Evolutionary conservation across 1,139 yeast genomes (phyloP).

Genomic region (Blastobotrys elegans): DNA sequence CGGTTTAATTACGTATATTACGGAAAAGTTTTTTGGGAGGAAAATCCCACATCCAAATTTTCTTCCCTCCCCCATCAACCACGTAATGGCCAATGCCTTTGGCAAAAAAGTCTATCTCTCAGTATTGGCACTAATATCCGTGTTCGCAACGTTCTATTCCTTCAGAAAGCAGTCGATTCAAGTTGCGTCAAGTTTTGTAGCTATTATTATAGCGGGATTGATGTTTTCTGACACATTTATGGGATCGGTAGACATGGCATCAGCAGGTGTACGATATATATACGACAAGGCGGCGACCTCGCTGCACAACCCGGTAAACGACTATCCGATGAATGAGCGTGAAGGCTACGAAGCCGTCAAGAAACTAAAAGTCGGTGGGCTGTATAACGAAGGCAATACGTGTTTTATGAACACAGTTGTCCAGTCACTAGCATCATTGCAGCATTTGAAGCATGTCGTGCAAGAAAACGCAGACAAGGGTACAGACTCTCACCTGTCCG

Average conservation of each 20-base stretch:
- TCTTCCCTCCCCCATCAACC: neutral
- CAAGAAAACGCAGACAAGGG: conserved; percentile 4
- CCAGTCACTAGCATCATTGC: conserved; percentile 76
- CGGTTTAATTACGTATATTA: too few relatives aligned
- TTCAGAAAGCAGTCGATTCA: neutral
- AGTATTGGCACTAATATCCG: conserved; percentile 1
- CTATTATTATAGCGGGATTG: conserved; percentile 6
- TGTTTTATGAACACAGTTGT: conserved; percentile 91
- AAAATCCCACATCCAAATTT: neutral
- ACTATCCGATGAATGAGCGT: conserved; percentile 21
- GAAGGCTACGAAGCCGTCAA: conserved; percentile 26
- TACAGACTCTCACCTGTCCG: conserved; percentile 4
- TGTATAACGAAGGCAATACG: conserved; percentile 85
- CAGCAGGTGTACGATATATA: conserved; percentile 30
- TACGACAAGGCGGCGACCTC: conserved; percentile 27
- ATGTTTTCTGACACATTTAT: conserved; percentile 34
- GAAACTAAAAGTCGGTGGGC: conserved; percentile 57
- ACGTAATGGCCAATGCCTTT: neutral
- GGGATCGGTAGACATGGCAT: conserved; percentile 36
- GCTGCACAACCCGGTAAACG: conserved; percentile 13
- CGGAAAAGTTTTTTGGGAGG: too few relatives aligned
- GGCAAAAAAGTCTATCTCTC: neutral
- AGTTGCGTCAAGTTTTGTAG: neutral
- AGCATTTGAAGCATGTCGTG: conserved; percentile 53
- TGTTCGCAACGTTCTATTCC: neutral